A percentile compares a stretch with the other conserved stretches of the same genome.
Evolutionary conservation across 495 filamentous ascomycete species (phyloP).

Genomic region (Aspergillus nanangensis): DNA sequence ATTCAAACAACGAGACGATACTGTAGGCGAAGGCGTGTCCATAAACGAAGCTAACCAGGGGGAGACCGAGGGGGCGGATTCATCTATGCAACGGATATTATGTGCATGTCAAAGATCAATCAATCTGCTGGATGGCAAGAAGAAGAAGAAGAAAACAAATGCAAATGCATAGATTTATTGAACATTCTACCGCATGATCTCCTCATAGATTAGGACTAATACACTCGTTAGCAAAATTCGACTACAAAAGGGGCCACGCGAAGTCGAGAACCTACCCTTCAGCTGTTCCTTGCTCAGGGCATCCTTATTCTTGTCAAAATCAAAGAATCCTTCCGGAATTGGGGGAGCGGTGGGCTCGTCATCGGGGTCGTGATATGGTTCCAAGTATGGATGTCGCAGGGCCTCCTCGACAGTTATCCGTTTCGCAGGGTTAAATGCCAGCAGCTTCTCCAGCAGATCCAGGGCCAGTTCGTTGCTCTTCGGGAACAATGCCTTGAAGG

Average conservation of each 20-base stretch:
- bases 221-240: too few species aligned
- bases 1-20: neutral
- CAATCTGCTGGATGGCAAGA: neutral
- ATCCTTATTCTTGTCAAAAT: constrained; percentile 99
- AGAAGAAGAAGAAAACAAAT: too few species aligned
- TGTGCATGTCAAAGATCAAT: constrained; percentile 6
- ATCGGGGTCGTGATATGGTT: constrained; percentile 98
- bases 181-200: constrained; percentile 91
- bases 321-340: constrained; percentile 98
- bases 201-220: constrained; percentile 94
- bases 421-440: constrained; percentile 98
- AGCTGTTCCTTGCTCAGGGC: constrained; percentile 96
- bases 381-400: constrained; percentile 94
- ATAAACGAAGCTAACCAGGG: too few species aligned
- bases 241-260: too few species aligned
- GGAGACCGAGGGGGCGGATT: too few species aligned
- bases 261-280: constrained; percentile 56
- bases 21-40: constrained; percentile 6
- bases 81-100: constrained; percentile 16
- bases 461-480: constrained; percentile 92
- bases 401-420: constrained; percentile 97
- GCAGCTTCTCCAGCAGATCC: constrained; percentile 89
- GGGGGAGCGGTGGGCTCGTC: constrained; percentile 96
- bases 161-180: neutral
- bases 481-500: constrained; percentile 94